phyloP scores from a whole-genome alignment of 305 asterid genomes.

The Fraxinus velutina region DNA sequence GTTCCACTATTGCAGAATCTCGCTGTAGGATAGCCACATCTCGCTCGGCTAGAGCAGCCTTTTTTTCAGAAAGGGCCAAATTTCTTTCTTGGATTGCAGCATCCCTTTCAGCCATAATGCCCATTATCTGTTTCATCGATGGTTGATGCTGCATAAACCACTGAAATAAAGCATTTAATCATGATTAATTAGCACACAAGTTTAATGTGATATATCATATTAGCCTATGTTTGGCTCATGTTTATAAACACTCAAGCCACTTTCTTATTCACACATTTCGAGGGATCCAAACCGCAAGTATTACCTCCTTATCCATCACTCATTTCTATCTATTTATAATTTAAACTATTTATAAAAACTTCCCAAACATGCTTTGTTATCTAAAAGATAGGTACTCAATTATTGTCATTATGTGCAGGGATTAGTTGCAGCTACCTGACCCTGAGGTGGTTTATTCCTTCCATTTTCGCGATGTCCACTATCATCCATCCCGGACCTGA shows the following conservation, averaged over 20 bases:
- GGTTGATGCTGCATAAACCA: conserved; percentile 63
- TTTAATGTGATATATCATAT: background rate
- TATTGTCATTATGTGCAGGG: background rate
- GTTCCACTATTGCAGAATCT: conserved; percentile 77
- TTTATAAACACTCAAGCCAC: background rate
- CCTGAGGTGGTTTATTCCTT: conserved; percentile 78
- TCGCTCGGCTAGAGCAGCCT: conserved; percentile 80
- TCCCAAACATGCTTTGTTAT: background rate
- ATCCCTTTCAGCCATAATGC: conserved; percentile 84
- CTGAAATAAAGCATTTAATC: conserved; percentile 27
- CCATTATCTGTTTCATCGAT: conserved; percentile 62
- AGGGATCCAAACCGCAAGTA: background rate
- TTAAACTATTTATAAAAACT: background rate
- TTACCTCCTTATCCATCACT: background rate
- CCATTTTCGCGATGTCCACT: conserved; percentile 84
- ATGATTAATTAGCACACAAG: conserved; percentile 26
- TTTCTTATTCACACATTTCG: background rate
- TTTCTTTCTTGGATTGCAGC: conserved; percentile 92
- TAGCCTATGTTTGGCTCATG: background rate
- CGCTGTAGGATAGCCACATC: conserved; percentile 80
- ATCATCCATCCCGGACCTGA: conserved; percentile 61
- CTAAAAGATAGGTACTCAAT: conserved; percentile 16
- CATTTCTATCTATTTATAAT: background rate
- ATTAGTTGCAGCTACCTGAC: conserved; percentile 51
- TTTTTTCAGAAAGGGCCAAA: conserved; percentile 80